phyloP scores from a whole-genome alignment of 208 protist genomes.

The Leishmania amazonensis region DNA sequence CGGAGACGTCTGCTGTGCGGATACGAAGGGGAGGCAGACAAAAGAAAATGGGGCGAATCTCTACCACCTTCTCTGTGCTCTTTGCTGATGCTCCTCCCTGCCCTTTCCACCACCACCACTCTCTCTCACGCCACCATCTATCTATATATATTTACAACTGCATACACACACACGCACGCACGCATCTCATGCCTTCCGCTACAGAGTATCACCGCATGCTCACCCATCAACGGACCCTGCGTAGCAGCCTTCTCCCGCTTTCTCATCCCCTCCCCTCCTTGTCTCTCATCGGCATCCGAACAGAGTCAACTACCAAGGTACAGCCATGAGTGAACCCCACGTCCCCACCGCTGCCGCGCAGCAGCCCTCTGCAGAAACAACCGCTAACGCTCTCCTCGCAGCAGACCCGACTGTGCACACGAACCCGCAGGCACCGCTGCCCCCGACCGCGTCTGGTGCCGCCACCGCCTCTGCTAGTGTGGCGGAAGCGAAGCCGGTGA shows the following conservation, averaged over 20 bases:
- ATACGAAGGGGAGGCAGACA: background rate
- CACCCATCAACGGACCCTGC: background rate
- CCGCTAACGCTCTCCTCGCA: background rate
- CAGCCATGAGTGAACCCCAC: background rate
- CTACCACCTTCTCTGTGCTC: background rate
- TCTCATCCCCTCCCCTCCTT: background rate
- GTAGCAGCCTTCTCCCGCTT: background rate
- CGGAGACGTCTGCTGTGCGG: background rate
- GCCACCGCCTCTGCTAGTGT: background rate
- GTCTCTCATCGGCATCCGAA: background rate
- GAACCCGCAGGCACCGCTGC: background rate
- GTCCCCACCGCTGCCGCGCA: conserved; percentile 3
- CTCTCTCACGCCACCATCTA: too few species aligned
- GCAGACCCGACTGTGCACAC: too few species aligned
- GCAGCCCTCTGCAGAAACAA: background rate
- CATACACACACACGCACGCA: background rate
- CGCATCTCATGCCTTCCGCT: background rate
- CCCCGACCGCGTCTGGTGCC: background rate
- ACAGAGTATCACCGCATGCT: background rate
- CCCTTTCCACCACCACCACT: background rate
- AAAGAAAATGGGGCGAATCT: too few species aligned
- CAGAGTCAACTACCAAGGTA: background rate
- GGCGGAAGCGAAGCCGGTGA: background rate
- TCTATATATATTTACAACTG: too few species aligned
- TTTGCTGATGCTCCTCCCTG: too few species aligned